Percentiles rank a stretch among this genome's conserved stretches.
These are phyloP conservation scores for Naganishia vaughanmartiniae DNA, from an alignment of 768 basidiomycete species.

Conservation along the genomic window DNA sequence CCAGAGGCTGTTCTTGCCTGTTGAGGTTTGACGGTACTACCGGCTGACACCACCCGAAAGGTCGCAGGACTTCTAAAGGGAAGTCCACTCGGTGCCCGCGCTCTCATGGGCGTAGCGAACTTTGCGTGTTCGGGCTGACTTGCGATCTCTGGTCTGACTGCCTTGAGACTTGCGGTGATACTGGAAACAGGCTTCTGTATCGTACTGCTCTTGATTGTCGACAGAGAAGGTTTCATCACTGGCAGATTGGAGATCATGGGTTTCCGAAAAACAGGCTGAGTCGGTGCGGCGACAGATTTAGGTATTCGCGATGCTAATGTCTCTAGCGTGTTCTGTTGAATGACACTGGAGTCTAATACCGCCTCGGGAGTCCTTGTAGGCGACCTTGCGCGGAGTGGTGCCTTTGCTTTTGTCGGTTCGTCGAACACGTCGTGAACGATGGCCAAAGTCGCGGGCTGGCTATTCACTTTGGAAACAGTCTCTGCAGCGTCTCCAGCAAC, in stretches of 20 bases:
- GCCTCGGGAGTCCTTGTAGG: background rate
- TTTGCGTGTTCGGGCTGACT: background rate
- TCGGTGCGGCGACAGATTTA: background rate
- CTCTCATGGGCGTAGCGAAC: conserved; percentile 10
- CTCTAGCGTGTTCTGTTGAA: background rate
- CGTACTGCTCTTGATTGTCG: conserved; percentile 1
- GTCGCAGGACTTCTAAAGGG: conserved; percentile 5
- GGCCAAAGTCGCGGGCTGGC: background rate
- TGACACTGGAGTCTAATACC: background rate
- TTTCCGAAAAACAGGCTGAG: conserved; percentile 12
- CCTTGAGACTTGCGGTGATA: background rate
- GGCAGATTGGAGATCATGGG: conserved; percentile 11
- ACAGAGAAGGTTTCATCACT: background rate
- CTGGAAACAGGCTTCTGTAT: background rate
- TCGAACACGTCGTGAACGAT: background rate
- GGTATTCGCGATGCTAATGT: conserved; percentile 7
- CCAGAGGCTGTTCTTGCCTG: conserved; percentile 11
- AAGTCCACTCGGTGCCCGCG: background rate
- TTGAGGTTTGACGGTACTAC: background rate
- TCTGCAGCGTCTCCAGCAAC: background rate
- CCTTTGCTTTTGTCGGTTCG: background rate
- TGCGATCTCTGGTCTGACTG: background rate
- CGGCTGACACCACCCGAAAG: background rate
- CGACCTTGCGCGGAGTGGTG: background rate
- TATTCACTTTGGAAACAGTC: background rate